Conservation (phyloP, 192 early-diverging fungal genomes). For the Entomortierella parvispora region DNA sequence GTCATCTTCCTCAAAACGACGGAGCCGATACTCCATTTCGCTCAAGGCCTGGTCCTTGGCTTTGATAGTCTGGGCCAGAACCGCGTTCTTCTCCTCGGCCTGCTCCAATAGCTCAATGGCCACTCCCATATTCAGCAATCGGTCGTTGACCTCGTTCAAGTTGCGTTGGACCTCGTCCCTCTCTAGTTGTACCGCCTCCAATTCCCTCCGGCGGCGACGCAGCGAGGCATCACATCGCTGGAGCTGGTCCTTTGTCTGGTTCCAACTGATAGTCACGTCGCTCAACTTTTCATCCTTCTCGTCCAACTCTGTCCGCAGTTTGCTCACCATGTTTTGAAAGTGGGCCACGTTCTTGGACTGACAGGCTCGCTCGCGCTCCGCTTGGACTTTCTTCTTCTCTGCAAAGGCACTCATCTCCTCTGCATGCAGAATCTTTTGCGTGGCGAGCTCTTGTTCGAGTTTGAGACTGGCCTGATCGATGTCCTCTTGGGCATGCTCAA, state of each 20-base stretch:
- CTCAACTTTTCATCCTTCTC: conserved; percentile 35
- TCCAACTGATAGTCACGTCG: conserved; percentile 18
- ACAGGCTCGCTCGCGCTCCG: conserved; percentile 29
- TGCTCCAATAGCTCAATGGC: conserved; percentile 32
- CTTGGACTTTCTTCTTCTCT: conserved; percentile 28
- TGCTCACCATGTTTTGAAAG: conserved; percentile 38
- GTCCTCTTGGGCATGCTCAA: conserved; percentile 16
- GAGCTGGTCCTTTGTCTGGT: conserved; percentile 36
- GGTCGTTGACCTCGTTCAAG: conserved; percentile 34
- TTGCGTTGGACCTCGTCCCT: conserved; percentile 13
- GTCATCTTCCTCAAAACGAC: conserved; percentile 14
- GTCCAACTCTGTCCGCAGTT: conserved; percentile 18
- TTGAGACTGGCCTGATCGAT: conserved; percentile 6
- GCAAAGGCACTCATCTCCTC: conserved; percentile 11
- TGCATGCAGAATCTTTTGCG: background rate
- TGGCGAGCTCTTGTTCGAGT: conserved; percentile 7
- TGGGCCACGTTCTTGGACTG: conserved; percentile 15
- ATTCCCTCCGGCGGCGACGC: conserved; percentile 19
- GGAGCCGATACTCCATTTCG: conserved; percentile 31
- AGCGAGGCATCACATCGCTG: conserved; percentile 23
- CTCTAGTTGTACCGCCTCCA: conserved; percentile 1
- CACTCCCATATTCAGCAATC: conserved; percentile 18
- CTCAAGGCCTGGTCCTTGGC: conserved; percentile 18
- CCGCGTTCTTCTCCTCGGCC: conserved; percentile 14
- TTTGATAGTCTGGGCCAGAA: conserved; percentile 11